Conservation (phyloP, 768 basidiomycete genomes). For the Lactifluus volemus region DNA sequence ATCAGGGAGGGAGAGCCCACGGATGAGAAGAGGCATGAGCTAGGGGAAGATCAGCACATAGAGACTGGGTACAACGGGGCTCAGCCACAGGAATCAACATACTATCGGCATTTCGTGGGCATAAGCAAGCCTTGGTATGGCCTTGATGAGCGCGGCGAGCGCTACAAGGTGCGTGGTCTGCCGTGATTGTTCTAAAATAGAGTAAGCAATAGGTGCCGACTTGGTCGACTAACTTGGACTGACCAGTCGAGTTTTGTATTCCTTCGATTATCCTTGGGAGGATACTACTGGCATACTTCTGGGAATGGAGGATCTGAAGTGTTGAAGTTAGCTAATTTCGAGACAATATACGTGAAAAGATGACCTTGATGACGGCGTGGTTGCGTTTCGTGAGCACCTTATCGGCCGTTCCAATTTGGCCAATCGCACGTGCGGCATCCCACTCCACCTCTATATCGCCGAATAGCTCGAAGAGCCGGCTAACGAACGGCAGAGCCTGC, state of each 20-base stretch:
- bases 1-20: conserved; percentile 73
- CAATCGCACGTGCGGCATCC: conserved; percentile 71
- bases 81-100: conserved; percentile 18
- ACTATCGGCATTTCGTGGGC: conserved; percentile 57
- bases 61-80: too few species aligned
- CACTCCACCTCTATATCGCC: conserved; percentile 53
- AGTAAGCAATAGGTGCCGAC: background rate
- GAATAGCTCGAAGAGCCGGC: conserved; percentile 63
- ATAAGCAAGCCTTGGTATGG: conserved; percentile 71
- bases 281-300: conserved; percentile 63
- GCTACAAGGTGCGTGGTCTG: conserved; percentile 76
- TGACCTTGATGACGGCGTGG: conserved; percentile 68
- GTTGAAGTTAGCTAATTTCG: background rate
- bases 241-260: conserved; percentile 48
- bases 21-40: conserved; percentile 85
- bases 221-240: conserved; percentile 18
- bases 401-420: conserved; percentile 54
- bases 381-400: conserved; percentile 66
- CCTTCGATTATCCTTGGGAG: conserved; percentile 70
- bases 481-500: conserved; percentile 44
- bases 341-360: background rate
- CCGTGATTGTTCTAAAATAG: conserved; percentile 35
- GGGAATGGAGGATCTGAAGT: conserved; percentile 58
- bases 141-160: conserved; percentile 69
- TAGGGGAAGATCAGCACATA: conserved; percentile 26